Evolutionary conservation across 352 stramenopile genomes (phyloP).

Genomic region (Phytophthora sojae): DNA sequence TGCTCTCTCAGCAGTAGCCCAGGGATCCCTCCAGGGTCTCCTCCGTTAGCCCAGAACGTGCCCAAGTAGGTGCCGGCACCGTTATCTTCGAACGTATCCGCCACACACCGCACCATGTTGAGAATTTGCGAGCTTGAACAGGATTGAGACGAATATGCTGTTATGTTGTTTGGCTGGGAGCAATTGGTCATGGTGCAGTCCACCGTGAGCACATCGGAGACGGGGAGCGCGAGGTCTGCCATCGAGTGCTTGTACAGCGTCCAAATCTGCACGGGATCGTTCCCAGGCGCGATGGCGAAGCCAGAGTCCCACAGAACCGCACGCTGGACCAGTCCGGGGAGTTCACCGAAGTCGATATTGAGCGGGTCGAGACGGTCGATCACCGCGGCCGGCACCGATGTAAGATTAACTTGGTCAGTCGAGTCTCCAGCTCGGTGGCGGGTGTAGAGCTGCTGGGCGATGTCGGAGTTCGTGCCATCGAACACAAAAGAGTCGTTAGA

Average conservation of each 20-base stretch:
- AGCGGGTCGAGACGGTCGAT: slow-evolving; percentile 17
- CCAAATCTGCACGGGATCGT: slow-evolving; percentile 35
- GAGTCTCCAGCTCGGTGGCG: slow-evolving; percentile 30
- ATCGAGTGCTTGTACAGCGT: slow-evolving; percentile 32
- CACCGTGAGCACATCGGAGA: not conserved
- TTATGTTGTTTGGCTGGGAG: slow-evolving; percentile 23
- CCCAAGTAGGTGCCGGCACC: slow-evolving; percentile 11
- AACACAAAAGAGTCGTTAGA: slow-evolving; percentile 30
- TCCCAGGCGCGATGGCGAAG: slow-evolving; percentile 30
- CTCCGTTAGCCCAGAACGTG: slow-evolving; percentile 40
- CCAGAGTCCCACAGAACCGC: slow-evolving; percentile 48
- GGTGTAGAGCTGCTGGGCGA: slow-evolving; percentile 44
- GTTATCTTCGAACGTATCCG: slow-evolving; percentile 26
- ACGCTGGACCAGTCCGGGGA: slow-evolving; percentile 40
- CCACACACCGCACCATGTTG: slow-evolving; percentile 39
- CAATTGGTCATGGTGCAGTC: slow-evolving; percentile 39
- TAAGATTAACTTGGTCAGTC: slow-evolving; percentile 13
- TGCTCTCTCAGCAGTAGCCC: slow-evolving; percentile 37
- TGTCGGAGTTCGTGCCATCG: slow-evolving; percentile 47
- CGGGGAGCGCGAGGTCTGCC: slow-evolving; percentile 34
- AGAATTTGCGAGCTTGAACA: slow-evolving; percentile 49
- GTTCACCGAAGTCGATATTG: slow-evolving; percentile 18
- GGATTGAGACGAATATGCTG: slow-evolving; percentile 26
- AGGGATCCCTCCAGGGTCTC: slow-evolving; percentile 19
- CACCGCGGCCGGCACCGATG: slow-evolving; percentile 14